Conservation (phyloP, 2,329 filamentous ascomycete species). For the Ophiosphaerella narmari region DNA sequence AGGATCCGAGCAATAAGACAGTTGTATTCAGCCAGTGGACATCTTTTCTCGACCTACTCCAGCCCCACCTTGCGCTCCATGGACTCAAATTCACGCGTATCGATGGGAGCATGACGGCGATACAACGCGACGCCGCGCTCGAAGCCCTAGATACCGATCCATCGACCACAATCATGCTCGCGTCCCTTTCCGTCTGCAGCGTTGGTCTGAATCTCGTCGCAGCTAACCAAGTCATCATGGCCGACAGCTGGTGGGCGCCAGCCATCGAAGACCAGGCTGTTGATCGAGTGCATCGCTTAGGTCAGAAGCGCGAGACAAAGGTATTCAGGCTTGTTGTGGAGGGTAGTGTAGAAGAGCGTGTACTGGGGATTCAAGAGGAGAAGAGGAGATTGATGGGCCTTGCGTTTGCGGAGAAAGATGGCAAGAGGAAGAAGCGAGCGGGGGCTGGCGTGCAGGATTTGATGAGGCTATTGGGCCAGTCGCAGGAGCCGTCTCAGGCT, state of each 20-base stretch:
- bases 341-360: slow-evolving; percentile 77
- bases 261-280: slow-evolving; percentile 92
- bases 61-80: slow-evolving; percentile 66
- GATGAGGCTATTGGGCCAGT: slow-evolving; percentile 45
- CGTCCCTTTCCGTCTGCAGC: slow-evolving; percentile 79
- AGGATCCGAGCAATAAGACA: slow-evolving; percentile 66
- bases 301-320: slow-evolving; percentile 77
- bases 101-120: slow-evolving; percentile 77
- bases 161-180: slow-evolving; percentile 75
- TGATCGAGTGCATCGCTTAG: slow-evolving; percentile 83
- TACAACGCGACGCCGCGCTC: slow-evolving; percentile 73
- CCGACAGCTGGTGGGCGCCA: slow-evolving; percentile 88
- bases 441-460: slow-evolving; percentile 54
- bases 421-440: slow-evolving; percentile 45
- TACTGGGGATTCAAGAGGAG: slow-evolving; percentile 75
- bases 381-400: slow-evolving; percentile 79
- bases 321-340: slow-evolving; percentile 85
- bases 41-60: slow-evolving; percentile 72
- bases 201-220: slow-evolving; percentile 86
- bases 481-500: background rate
- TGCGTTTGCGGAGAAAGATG: slow-evolving; percentile 75
- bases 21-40: slow-evolving; percentile 81
- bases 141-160: slow-evolving; percentile 68
- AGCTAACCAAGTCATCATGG: slow-evolving; percentile 82
- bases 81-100: slow-evolving; percentile 71